A percentile compares a stretch with the other conserved stretches of the same genome.
Evolutionary conservation across 345 rosid genomes (phyloP).

Genomic region (Brassica rapa): DNA sequence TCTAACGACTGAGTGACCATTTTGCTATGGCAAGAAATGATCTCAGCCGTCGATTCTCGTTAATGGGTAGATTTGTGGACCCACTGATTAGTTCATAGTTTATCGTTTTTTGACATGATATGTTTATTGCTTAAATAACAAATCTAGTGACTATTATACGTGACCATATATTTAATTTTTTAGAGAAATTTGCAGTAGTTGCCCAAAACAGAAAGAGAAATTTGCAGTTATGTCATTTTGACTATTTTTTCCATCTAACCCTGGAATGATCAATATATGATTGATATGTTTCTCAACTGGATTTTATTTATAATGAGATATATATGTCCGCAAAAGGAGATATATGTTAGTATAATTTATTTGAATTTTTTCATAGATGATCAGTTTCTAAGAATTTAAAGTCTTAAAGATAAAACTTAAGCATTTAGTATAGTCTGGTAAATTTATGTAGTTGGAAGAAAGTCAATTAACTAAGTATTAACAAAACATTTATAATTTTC

Average conservation of each 20-base stretch:
- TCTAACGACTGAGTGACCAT: background rate
- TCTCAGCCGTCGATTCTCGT: background rate
- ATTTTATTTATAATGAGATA: background rate
- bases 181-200: background rate
- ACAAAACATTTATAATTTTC: background rate
- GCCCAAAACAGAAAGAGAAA: too few relatives aligned
- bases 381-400: background rate
- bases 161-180: background rate
- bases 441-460: background rate
- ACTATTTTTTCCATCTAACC: constrained; percentile 2
- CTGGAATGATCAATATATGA: background rate
- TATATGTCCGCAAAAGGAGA: background rate
- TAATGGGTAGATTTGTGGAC: background rate
- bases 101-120: too few relatives aligned
- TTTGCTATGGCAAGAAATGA: background rate
- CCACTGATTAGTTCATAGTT: too few relatives aligned
- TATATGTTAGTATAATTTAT: background rate
- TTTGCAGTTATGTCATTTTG: constrained; percentile 18
- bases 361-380: background rate
- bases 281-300: background rate
- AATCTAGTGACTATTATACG: background rate
- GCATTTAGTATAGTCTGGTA: background rate
- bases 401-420: background rate
- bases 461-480: background rate
- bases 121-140: too few relatives aligned